Conservation (phyloP, 768 basidiomycete genomes). For the Macrocybe gigantea region DNA sequence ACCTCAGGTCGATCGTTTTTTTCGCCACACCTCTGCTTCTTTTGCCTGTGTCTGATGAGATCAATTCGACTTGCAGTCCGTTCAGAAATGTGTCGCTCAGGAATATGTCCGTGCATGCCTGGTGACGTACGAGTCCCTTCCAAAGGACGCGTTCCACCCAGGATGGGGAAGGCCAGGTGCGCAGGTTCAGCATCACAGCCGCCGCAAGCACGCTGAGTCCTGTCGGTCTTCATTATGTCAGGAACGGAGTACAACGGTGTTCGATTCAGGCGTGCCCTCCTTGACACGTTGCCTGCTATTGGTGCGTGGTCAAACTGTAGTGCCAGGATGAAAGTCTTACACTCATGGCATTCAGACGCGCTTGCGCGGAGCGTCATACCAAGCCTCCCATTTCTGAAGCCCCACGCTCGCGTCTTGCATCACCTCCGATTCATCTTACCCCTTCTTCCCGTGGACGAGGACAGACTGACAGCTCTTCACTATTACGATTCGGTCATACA, state of each 20-base stretch:
- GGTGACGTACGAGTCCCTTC: constrained; percentile 65
- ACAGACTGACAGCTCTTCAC: constrained; percentile 63
- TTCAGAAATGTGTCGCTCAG: constrained; percentile 62
- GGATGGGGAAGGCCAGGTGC: constrained; percentile 75
- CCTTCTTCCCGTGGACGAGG: constrained; percentile 50
- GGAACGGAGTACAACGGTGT: constrained; percentile 57
- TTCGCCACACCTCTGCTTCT: not conserved
- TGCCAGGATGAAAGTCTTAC: not conserved
- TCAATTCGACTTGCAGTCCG: constrained; percentile 32
- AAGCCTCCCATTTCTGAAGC: constrained; percentile 60
- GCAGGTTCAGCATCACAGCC: constrained; percentile 10
- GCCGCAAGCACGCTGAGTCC: not conserved
- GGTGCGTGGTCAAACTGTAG: constrained; percentile 37
- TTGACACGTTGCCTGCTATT: constrained; percentile 65
- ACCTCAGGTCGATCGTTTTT: constrained; percentile 42
- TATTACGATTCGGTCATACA: constrained; percentile 77
- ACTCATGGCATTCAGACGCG: constrained; percentile 37
- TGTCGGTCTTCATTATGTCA: constrained; percentile 8
- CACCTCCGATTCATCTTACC: constrained; percentile 76
- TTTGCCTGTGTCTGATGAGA: too few relatives aligned
- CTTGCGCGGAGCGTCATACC: constrained; percentile 72
- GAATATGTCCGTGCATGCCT: constrained; percentile 75
- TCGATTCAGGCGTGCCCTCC: constrained; percentile 61
- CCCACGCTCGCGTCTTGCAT: constrained; percentile 71
- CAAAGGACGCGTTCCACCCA: constrained; percentile 57